Evolutionary conservation across 1,139 yeast species (phyloP).

Genomic region (Debaryomyces udenii): DNA sequence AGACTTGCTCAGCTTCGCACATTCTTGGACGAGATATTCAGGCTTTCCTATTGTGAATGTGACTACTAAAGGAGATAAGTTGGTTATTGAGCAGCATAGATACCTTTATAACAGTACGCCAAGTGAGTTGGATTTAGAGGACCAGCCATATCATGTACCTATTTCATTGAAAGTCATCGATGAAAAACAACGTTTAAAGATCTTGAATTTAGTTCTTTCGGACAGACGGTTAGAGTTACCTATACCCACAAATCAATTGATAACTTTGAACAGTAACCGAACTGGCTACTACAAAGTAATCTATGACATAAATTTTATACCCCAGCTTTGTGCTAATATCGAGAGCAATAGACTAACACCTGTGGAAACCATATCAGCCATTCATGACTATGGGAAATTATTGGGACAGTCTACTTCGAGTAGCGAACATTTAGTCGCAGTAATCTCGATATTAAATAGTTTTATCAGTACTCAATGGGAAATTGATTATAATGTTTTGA

Average conservation of each 20-base stretch:
- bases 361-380: constrained; percentile 35
- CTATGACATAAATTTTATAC: constrained; percentile 25
- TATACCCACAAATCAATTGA: constrained; percentile 24
- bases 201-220: constrained; percentile 46
- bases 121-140: constrained; percentile 38
- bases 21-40: constrained; percentile 61
- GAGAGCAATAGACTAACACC: constrained; percentile 25
- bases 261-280: constrained; percentile 46
- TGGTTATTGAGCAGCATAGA: constrained; percentile 56
- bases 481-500: constrained; percentile 30
- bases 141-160: constrained; percentile 56
- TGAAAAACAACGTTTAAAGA: constrained; percentile 28
- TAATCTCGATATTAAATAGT: constrained; percentile 30
- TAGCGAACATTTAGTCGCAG: constrained; percentile 29
- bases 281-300: constrained; percentile 49
- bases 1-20: constrained; percentile 45
- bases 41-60: constrained; percentile 62
- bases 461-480: constrained; percentile 25
- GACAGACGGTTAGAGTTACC: constrained; percentile 49
- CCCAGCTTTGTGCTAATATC: constrained; percentile 27
- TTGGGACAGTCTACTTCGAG: constrained; percentile 25
- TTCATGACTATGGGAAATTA: constrained; percentile 42
- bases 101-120: constrained; percentile 34
- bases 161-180: constrained; percentile 44
- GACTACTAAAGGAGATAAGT: constrained; percentile 25